These are phyloP conservation scores for Pichia sp. DNA, from an alignment of 1,139 yeast genomes.

Conservation along the genomic window DNA sequence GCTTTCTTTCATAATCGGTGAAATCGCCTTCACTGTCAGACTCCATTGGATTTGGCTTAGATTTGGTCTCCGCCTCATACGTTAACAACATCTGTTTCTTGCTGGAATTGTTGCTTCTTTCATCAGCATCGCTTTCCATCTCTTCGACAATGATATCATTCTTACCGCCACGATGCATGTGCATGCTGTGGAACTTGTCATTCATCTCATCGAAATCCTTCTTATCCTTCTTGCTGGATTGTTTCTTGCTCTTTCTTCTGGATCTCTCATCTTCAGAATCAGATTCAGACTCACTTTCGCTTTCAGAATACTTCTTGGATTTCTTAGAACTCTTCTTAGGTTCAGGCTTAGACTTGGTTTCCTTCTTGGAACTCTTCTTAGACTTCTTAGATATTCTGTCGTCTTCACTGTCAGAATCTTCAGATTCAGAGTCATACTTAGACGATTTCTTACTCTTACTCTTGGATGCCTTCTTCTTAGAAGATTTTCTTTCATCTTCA, in stretches of 20 bases:
- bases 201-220: background rate
- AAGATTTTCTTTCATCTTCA: background rate
- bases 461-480: too few species aligned
- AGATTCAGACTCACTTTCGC: background rate
- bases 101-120: too few species aligned
- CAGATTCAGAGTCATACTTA: background rate
- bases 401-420: background rate
- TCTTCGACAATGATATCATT: conserved; percentile 4
- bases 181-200: background rate
- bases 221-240: background rate
- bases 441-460: background rate
- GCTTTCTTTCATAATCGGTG: background rate
- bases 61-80: conserved; percentile 2
- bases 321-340: background rate
- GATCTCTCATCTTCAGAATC: background rate
- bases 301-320: background rate
- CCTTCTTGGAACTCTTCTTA: background rate
- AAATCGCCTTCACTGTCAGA: conserved; percentile 5
- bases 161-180: background rate
- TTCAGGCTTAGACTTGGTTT: too few species aligned
- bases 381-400: background rate
- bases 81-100: conserved; percentile 2
- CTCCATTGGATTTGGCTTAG: conserved; percentile 7
- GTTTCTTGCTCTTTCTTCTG: background rate
- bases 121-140: conserved; percentile 3